These are phyloP conservation scores for Botryosphaeria agaves DNA, from an alignment of 2,329 filamentous ascomycete species.

Conservation along the genomic window DNA sequence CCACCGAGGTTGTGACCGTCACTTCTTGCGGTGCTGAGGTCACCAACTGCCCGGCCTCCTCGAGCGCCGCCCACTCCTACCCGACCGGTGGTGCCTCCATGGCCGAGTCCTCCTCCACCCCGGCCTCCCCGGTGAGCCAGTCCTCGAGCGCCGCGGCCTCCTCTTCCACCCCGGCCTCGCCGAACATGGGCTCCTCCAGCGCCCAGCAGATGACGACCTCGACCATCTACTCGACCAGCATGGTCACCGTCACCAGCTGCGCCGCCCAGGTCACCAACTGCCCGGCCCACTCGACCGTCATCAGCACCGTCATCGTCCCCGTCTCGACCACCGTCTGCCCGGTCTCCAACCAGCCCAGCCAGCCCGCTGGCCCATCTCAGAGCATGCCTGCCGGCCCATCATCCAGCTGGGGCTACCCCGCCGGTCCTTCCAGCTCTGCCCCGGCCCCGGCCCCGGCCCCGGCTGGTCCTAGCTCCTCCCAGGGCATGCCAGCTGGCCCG, in stretches of 20 bases:
- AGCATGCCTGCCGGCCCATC: not conserved
- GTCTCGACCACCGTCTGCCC: slow-evolving; percentile 1
- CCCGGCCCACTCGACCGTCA: not conserved
- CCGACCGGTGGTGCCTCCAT: not conserved
- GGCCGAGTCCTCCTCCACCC: not conserved
- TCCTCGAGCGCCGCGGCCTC: not conserved
- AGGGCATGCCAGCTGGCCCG: not conserved
- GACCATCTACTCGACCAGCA: slow-evolving; percentile 10
- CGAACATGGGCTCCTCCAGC: not conserved
- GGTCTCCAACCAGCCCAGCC: not conserved
- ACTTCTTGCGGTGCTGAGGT: slow-evolving; percentile 6
- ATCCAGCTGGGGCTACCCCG: not conserved
- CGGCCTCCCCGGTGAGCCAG: not conserved
- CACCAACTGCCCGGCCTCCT: slow-evolving; percentile 7
- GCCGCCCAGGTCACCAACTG: not conserved
- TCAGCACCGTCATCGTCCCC: slow-evolving; percentile 2
- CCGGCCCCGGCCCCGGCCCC: not conserved
- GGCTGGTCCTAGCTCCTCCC: not conserved
- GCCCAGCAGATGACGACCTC: not conserved
- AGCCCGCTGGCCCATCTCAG: not conserved
- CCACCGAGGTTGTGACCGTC: slow-evolving; percentile 6
- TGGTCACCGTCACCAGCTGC: slow-evolving; percentile 1
- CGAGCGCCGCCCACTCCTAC: not conserved
- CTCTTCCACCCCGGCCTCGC: not conserved
- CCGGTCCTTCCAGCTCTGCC: not conserved